These are phyloP conservation scores for Acacia confusa DNA, from an alignment of 306 rosid genomes.

Conservation along the genomic window DNA sequence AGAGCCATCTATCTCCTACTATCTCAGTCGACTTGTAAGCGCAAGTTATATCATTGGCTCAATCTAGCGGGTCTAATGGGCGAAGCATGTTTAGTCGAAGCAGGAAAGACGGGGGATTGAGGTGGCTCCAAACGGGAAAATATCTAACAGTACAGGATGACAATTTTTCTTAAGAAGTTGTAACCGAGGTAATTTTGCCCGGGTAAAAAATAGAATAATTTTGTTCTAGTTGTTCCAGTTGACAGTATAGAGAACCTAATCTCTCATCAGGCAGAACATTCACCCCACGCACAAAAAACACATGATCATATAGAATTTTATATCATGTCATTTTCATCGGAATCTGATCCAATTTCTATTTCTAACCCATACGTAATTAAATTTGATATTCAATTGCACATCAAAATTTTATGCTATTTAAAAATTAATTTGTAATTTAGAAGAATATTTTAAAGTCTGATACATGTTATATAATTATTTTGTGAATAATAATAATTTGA, in stretches of 20 bases:
- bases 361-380: neutral
- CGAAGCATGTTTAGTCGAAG: neutral
- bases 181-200: no score
- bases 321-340: neutral
- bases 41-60: neutral
- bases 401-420: neutral
- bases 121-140: neutral
- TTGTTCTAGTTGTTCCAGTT: no score
- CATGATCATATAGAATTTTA: no score
- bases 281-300: no score
- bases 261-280: no score
- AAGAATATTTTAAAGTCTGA: neutral
- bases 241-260: no score
- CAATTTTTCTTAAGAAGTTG: no score
- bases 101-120: neutral
- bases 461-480: neutral
- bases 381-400: neutral
- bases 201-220: no score
- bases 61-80: neutral
- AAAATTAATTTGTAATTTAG: neutral
- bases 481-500: neutral
- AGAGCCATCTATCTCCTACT: constrained; percentile 46
- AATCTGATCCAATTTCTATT: neutral
- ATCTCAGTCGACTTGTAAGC: neutral
- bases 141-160: neutral